These are phyloP conservation scores for Auxenochlorella protothecoides DNA, from an alignment of 139 green algal genomes.

Conservation along the genomic window DNA sequence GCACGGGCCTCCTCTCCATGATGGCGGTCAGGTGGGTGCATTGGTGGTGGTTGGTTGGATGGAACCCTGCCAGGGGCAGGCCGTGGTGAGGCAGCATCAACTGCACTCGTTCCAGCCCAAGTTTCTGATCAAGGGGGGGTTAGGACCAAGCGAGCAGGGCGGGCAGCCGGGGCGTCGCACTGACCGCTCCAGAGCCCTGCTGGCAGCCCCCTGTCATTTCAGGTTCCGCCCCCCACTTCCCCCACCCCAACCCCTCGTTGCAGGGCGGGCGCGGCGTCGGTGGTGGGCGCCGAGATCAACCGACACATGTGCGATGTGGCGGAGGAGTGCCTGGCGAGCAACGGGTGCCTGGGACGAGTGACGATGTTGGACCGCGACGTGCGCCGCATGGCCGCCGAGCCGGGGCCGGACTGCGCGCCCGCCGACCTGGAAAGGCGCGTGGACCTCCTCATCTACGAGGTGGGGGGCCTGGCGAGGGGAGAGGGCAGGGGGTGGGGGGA, in stretches of 20 bases:
- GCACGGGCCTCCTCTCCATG: slow-evolving; percentile 65
- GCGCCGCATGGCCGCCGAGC: slow-evolving; percentile 31
- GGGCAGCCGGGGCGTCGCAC: too few relatives aligned
- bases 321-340: slow-evolving; percentile 49
- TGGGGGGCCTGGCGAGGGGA: slow-evolving; percentile 6
- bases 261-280: slow-evolving; percentile 41
- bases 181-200: neutral
- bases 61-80: too few relatives aligned
- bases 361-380: slow-evolving; percentile 51
- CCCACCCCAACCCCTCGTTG: neutral
- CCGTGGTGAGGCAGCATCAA: too few relatives aligned
- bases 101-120: too few relatives aligned
- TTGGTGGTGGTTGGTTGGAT: neutral
- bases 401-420: slow-evolving; percentile 39
- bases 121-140: too few relatives aligned
- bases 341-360: slow-evolving; percentile 39
- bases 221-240: neutral
- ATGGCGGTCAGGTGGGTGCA: slow-evolving; percentile 46
- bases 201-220: neutral
- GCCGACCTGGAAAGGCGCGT: slow-evolving; percentile 45
- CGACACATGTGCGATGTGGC: slow-evolving; percentile 57
- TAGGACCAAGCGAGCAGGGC: too few relatives aligned
- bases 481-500: neutral
- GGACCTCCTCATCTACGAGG: slow-evolving; percentile 57
- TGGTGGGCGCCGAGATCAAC: slow-evolving; percentile 41